Conservation (phyloP, 2,329 filamentous ascomycete species). For the Pseudogymnoascus sp. region DNA sequence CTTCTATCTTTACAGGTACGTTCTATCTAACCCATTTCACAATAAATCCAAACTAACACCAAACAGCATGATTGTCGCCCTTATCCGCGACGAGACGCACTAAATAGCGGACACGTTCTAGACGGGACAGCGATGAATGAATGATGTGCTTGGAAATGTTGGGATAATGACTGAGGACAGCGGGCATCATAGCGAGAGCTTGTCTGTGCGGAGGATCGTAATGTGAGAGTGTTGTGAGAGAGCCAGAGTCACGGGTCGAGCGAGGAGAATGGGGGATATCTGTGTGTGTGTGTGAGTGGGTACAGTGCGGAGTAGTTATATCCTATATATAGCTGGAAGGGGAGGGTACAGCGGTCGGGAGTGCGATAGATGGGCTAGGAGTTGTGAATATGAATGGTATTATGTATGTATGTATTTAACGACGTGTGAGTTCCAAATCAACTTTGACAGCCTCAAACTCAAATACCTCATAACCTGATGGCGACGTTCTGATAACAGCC, state of each 20-base stretch:
- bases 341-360: not conserved
- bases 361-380: not conserved
- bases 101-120: constrained; percentile 38
- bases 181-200: constrained; percentile 5
- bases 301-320: not conserved
- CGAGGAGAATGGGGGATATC: not conserved
- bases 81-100: constrained; percentile 90
- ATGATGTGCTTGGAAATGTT: constrained; percentile 2
- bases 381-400: constrained; percentile 8
- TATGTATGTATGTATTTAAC: constrained; percentile 10
- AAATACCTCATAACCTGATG: not conserved
- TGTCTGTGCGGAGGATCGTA: constrained; percentile 4
- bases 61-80: constrained; percentile 80
- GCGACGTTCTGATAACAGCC: not conserved
- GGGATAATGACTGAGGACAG: constrained; percentile 2
- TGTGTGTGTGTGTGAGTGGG: not conserved
- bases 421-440: not conserved
- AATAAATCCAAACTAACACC: not conserved
- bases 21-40: not conserved
- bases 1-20: constrained; percentile 87
- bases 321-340: not conserved
- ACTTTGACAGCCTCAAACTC: not conserved
- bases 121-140: constrained; percentile 2
- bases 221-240: not conserved
- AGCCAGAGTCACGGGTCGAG: not conserved